Evolutionary conservation across 2,329 filamentous ascomycete genomes (phyloP), one percentile per base, ranked within the genome.

Genomic region (Pseudodiploospora longispora): DNA sequence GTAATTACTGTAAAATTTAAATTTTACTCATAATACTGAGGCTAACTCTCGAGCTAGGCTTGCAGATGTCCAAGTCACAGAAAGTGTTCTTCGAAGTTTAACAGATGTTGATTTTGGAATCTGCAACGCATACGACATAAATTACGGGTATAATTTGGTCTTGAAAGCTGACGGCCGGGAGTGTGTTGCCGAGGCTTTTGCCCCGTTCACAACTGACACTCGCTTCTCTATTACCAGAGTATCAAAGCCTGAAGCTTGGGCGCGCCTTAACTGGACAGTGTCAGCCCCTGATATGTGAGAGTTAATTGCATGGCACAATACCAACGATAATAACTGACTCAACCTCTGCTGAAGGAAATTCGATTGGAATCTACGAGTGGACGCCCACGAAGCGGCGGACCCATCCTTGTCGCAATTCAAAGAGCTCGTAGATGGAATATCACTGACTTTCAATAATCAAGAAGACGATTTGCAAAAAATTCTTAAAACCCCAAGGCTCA

Each of bases 211-310:
- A 2, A 42, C 48, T 27, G 43, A 37, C 4, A 47, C 50, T 5
- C 54, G 52, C 30, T 41, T 62, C n/a, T 49, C 52, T 7, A 56
- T 53, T 38, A 42, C 50, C 29, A 52, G 49, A 19, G 45, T 59
- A 6, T 48, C 37, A 5, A 54, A 41, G 27, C 46, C 47, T 27
- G 59, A 58, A 40, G 36, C 37, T 6, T 52, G 48, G 46, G 45
- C 51, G 4, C 55, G 52, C 10, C 41, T 65, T 28, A 57, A 61
- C 43, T 64, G 64, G 60, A 59, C 53, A 4, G 40, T 64, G 28
- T 54, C 54, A 28, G 59, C 62, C 5, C 64, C 64, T 10, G 64
- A 66, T 31, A 63, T 59, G 64, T 64, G 47, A 45, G 54, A 50
- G 10, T n/a, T 27, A 19, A 19, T 19, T 19, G 19, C 19, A 19